Percentiles rank a stretch among this genome's conserved stretches.
phyloP scores from a whole-genome alignment of 345 rosid genomes.

The Citrus maxima region DNA sequence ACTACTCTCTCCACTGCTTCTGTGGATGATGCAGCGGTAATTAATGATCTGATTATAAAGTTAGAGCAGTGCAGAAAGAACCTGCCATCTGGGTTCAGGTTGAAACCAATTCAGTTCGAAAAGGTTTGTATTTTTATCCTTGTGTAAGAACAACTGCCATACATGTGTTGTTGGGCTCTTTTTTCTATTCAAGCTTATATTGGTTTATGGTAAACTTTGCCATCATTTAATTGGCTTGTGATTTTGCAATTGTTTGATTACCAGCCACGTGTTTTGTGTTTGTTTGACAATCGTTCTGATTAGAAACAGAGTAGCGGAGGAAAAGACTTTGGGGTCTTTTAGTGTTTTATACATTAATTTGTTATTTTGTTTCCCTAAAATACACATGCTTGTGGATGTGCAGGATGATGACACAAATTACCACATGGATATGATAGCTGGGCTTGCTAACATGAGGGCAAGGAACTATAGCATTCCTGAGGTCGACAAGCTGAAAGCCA shows the following conservation, averaged over 20 bases:
- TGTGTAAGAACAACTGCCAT: background rate
- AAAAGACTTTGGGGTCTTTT: background rate
- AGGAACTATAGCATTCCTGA: constrained; percentile 95
- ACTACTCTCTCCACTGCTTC: constrained; percentile 74
- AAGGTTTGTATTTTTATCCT: constrained; percentile 51
- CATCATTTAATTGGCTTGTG: background rate
- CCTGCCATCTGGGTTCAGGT: constrained; percentile 59
- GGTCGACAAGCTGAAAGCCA: constrained; percentile 97
- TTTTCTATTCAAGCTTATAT: background rate
- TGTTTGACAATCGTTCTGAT: background rate
- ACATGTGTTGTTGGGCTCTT: background rate
- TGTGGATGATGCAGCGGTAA: constrained; percentile 75
- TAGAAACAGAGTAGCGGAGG: background rate
- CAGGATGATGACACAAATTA: constrained; percentile 98
- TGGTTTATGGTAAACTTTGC: background rate
- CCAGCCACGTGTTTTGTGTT: background rate
- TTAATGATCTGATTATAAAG: constrained; percentile 57
- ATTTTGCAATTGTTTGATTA: background rate
- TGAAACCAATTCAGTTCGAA: constrained; percentile 95
- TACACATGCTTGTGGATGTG: constrained; percentile 8
- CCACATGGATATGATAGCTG: constrained; percentile 98
- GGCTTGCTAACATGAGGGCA: constrained; percentile 99
- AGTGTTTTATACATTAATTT: background rate
- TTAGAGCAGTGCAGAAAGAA: constrained; percentile 63
- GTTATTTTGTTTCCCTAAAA: background rate